Percentiles rank a stretch among this genome's conserved stretches.
Evolutionary conservation across 306 rosid genomes (phyloP).

Genomic region (Acacia acuminata): DNA sequence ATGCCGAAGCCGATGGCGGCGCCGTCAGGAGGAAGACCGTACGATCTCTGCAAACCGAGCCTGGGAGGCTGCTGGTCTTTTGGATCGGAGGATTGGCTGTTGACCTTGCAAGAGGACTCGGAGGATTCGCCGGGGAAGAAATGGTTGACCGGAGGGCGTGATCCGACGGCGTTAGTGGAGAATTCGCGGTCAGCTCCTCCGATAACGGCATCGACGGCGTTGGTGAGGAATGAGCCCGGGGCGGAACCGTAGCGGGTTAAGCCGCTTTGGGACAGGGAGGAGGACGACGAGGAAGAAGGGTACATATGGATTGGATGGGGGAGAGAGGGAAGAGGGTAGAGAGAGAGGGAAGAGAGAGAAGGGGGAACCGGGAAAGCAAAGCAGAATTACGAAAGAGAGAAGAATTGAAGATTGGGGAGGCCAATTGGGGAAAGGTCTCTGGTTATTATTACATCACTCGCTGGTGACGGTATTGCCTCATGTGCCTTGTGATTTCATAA

Average conservation of each 20-base stretch:
- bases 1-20: neutral
- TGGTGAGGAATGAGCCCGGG: slow-evolving; percentile 13
- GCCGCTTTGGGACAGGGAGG: slow-evolving; percentile 32
- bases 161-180: slow-evolving; percentile 21
- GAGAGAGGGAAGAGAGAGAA: neutral
- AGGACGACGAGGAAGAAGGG: slow-evolving; percentile 45
- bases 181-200: slow-evolving; percentile 37
- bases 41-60: slow-evolving; percentile 35
- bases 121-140: slow-evolving; percentile 35
- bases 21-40: neutral
- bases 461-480: neutral
- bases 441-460: neutral
- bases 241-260: slow-evolving; percentile 20
- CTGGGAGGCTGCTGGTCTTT: neutral
- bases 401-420: neutral
- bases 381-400: neutral
- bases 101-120: slow-evolving; percentile 30
- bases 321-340: neutral
- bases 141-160: slow-evolving; percentile 31
- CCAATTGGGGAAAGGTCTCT: neutral
- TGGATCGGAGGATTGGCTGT: slow-evolving; percentile 7
- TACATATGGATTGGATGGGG: slow-evolving; percentile 33
- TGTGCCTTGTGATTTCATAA: neutral
- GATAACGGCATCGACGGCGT: slow-evolving; percentile 12
- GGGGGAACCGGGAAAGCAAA: neutral